A percentile compares a stretch with the other conserved stretches of the same genome.
phyloP scores from a whole-genome alignment of 202 grass and related monocot genomes.

The Musa balbisiana region DNA sequence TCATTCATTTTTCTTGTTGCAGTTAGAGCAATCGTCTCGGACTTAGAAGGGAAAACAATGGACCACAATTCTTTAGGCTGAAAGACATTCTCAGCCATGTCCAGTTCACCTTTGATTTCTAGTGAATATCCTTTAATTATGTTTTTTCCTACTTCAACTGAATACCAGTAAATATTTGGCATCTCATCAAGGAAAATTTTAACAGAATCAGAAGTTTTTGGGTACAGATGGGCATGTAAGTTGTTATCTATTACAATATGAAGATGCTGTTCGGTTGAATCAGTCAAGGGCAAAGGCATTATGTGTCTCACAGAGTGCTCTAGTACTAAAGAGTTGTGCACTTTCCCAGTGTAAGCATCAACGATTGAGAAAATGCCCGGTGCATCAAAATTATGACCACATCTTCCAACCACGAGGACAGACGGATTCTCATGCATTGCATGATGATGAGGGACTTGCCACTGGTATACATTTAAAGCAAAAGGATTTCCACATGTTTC shows the following conservation, averaged over 20 bases:
- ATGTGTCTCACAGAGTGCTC: slow-evolving; percentile 65
- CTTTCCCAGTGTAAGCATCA: slow-evolving; percentile 85
- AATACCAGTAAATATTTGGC: slow-evolving; percentile 36
- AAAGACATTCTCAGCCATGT: slow-evolving; percentile 27
- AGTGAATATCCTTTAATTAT: slow-evolving; percentile 38
- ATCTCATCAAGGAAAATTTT: slow-evolving; percentile 33
- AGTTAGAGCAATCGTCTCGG: slow-evolving; percentile 31
- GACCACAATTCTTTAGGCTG: slow-evolving; percentile 38
- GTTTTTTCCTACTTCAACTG: slow-evolving; percentile 27
- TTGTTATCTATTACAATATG: slow-evolving; percentile 42
- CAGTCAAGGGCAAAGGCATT: slow-evolving; percentile 67
- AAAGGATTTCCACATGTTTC: slow-evolving; percentile 43
- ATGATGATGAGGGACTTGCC: slow-evolving; percentile 79
- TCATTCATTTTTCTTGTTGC: slow-evolving; percentile 42
- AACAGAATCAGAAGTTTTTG: slow-evolving; percentile 28
- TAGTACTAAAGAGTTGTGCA: slow-evolving; percentile 48
- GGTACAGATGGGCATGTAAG: slow-evolving; percentile 39
- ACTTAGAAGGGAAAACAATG: slow-evolving; percentile 37
- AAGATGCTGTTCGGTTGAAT: slow-evolving; percentile 63
- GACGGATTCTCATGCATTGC: slow-evolving; percentile 78
- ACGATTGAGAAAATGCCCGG: slow-evolving; percentile 64
- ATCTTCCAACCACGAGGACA: slow-evolving; percentile 72
- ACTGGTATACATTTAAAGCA: slow-evolving; percentile 66
- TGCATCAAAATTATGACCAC: slow-evolving; percentile 46
- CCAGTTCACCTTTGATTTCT: slow-evolving; percentile 4